Percentiles rank a stretch among this genome's conserved stretches.
Evolutionary conservation across 73 alveolate species (phyloP).

Genomic region (Urostyla sp.): DNA sequence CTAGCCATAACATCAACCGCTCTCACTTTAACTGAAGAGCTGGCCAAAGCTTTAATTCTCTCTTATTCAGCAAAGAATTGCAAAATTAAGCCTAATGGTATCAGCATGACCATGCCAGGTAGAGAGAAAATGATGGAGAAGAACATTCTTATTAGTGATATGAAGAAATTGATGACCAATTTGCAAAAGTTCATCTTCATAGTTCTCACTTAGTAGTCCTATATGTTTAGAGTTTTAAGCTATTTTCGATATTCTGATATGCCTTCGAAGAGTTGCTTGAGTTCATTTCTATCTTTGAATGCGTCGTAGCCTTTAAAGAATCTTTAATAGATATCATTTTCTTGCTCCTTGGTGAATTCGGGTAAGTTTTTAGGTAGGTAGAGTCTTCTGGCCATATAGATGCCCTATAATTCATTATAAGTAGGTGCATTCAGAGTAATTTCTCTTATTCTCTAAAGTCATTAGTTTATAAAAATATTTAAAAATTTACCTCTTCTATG

Average conservation of each 20-base stretch:
- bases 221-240: conserved; percentile 83
- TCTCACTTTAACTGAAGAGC: conserved; percentile 78
- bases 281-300: conserved; percentile 73
- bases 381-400: conserved; percentile 81
- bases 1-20: conserved; percentile 87
- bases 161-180: conserved; percentile 12
- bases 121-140: conserved; percentile 59
- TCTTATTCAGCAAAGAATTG: conserved; percentile 76
- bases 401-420: conserved; percentile 78
- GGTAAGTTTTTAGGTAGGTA: conserved; percentile 79
- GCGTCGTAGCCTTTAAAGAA: conserved; percentile 80
- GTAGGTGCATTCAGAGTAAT: conserved; percentile 90
- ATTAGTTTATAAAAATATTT: no score
- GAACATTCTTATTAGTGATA: conserved; percentile 27
- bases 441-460: conserved; percentile 81
- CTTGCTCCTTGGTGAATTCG: conserved; percentile 74
- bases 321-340: conserved; percentile 80
- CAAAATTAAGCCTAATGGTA: conserved; percentile 66
- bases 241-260: conserved; percentile 74
- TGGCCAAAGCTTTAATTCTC: conserved; percentile 76
- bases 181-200: conserved; percentile 2
- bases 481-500: no score
- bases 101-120: conserved; percentile 79
- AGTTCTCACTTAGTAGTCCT: conserved; percentile 80
- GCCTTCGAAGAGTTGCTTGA: conserved; percentile 63